Evolutionary conservation across 306 rosid species (phyloP).

Genomic region (Vigna trinervia): DNA sequence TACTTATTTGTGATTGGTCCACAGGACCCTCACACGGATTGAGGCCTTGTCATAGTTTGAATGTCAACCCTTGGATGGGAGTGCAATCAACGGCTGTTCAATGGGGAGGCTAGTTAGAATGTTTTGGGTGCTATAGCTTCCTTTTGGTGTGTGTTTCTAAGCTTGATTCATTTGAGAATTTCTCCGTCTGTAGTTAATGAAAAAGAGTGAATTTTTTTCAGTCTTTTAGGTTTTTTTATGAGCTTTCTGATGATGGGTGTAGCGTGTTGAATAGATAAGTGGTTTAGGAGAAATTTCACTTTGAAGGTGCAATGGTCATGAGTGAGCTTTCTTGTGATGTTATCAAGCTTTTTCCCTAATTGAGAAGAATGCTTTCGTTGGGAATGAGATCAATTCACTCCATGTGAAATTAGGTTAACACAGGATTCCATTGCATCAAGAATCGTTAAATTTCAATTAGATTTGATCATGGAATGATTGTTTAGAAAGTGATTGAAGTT

Average conservation of each 20-base stretch:
- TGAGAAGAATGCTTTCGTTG: slow-evolving; percentile 46
- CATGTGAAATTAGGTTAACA: slow-evolving; percentile 44
- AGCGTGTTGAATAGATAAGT: not conserved
- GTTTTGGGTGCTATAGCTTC: slow-evolving; percentile 55
- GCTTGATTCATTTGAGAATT: slow-evolving; percentile 54
- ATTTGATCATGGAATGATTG: slow-evolving; percentile 45
- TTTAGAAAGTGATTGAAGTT: slow-evolving; percentile 53
- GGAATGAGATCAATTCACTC: slow-evolving; percentile 2
- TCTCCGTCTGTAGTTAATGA: slow-evolving; percentile 10
- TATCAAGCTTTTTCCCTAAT: slow-evolving; percentile 52
- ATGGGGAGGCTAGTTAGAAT: slow-evolving; percentile 34
- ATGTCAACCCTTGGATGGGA: slow-evolving; percentile 63
- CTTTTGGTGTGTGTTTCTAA: slow-evolving; percentile 53
- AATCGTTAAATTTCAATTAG: slow-evolving; percentile 46
- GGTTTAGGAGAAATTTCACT: slow-evolving; percentile 50
- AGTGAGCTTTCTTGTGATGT: slow-evolving; percentile 68
- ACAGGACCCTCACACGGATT: slow-evolving; percentile 63
- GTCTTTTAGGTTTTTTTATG: slow-evolving; percentile 51
- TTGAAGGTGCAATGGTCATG: slow-evolving; percentile 66
- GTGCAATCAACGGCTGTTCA: slow-evolving; percentile 57
- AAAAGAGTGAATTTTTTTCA: slow-evolving; percentile 39
- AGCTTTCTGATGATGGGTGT: slow-evolving; percentile 59
- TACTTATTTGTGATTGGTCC: slow-evolving; percentile 63
- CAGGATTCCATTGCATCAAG: slow-evolving; percentile 51
- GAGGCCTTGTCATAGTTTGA: slow-evolving; percentile 49